These are phyloP conservation scores for Paraleonurus japonicus DNA, from an alignment of 257 asterid genomes.

Conservation along the genomic window DNA sequence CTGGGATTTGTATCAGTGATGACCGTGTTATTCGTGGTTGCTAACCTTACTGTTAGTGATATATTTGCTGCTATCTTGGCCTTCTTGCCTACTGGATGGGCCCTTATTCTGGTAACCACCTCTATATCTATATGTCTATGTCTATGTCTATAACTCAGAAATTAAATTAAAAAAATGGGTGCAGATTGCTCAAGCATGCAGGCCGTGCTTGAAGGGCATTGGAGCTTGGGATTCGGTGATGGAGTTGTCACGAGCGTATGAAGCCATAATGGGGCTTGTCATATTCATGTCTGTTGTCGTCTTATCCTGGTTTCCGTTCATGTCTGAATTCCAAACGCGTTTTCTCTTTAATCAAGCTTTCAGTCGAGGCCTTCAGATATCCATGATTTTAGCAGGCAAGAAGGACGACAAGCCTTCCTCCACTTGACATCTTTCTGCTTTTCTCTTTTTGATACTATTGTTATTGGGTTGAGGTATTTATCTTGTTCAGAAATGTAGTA, in stretches of 20 bases:
- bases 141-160: too few relatives aligned
- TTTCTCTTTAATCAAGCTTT: slow-evolving; percentile 29
- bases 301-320: slow-evolving; percentile 29
- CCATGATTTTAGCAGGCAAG: slow-evolving; percentile 28
- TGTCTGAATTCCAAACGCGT: slow-evolving; percentile 28
- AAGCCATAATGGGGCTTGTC: slow-evolving; percentile 29
- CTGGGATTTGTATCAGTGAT: slow-evolving; percentile 27
- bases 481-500: not conserved
- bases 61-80: slow-evolving; percentile 30
- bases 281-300: slow-evolving; percentile 29
- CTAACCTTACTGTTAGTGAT: slow-evolving; percentile 24
- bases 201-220: slow-evolving; percentile 17
- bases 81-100: slow-evolving; percentile 32
- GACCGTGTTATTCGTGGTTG: slow-evolving; percentile 25
- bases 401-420: slow-evolving; percentile 11
- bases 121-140: too few relatives aligned
- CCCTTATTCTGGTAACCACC: slow-evolving; percentile 22
- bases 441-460: not conserved
- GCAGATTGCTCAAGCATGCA: slow-evolving; percentile 33
- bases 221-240: slow-evolving; percentile 30
- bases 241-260: slow-evolving; percentile 28
- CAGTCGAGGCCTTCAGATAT: slow-evolving; percentile 31
- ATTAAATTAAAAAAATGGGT: not conserved
- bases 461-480: too few relatives aligned
- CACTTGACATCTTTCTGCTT: not conserved